phyloP scores from a whole-genome alignment of 768 basidiomycete species.

The Rhizopogon sp. region DNA sequence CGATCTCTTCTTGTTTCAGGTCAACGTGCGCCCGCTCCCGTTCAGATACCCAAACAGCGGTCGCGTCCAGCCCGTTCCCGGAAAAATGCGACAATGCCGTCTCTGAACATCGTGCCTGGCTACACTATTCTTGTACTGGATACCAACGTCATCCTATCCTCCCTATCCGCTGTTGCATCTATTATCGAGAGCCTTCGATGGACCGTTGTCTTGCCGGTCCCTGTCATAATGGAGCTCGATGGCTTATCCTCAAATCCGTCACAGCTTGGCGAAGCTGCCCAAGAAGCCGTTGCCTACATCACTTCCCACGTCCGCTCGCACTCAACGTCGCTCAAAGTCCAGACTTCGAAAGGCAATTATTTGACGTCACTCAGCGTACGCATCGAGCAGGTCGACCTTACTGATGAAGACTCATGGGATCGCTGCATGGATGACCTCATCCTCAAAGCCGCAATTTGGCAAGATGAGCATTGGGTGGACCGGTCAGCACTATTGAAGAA shows the following conservation, averaged over 20 bases:
- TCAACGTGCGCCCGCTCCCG: constrained; percentile 25
- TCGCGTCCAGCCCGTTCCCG: constrained; percentile 23
- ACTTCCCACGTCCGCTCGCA: constrained; percentile 72
- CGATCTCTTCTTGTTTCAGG: constrained; percentile 55
- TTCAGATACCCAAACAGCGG: constrained; percentile 23
- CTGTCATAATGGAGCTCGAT: constrained; percentile 96
- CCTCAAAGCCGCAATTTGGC: constrained; percentile 89
- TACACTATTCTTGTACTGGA: constrained; percentile 91
- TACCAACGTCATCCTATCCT: constrained; percentile 91
- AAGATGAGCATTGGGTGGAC: constrained; percentile 89
- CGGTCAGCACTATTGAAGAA: constrained; percentile 65
- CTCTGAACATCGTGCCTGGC: constrained; percentile 65
- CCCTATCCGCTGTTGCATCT: constrained; percentile 63
- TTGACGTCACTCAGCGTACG: constrained; percentile 77
- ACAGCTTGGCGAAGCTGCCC: constrained; percentile 71
- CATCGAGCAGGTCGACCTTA: constrained; percentile 78
- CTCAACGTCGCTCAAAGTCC: constrained; percentile 79
- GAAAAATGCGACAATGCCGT: constrained; percentile 30
- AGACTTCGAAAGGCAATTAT: constrained; percentile 94
- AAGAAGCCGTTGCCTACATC: constrained; percentile 69
- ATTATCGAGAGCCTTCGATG: constrained; percentile 78
- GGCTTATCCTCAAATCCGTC: constrained; percentile 67
- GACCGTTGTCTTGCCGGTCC: constrained; percentile 89
- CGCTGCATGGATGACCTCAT: constrained; percentile 95
- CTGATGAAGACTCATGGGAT: constrained; percentile 43